Conservation (phyloP, 805 yeast species). For the Saccharomycopsis babjevae region DNA sequence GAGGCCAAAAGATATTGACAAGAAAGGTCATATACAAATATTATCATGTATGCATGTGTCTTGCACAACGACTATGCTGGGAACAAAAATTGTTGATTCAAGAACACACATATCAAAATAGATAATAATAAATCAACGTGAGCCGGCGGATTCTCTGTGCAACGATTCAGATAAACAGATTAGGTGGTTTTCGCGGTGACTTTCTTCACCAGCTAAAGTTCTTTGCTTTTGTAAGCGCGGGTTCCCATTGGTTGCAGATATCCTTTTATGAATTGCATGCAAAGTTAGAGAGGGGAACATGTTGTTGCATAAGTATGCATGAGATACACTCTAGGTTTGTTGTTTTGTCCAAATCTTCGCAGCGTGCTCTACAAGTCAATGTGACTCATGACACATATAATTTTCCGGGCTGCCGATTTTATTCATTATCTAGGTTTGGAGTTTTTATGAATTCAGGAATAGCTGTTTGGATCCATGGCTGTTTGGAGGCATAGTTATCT, state of each 20-base stretch:
- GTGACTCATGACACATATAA: no score
- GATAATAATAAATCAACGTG: neutral
- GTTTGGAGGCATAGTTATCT: no score
- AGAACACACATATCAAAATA: neutral
- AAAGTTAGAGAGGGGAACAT: neutral
- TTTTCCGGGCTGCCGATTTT: no score
- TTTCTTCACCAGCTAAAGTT: neutral
- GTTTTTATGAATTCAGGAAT: no score
- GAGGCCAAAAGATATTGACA: neutral
- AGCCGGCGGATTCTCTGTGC: neutral
- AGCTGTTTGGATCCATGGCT: no score
- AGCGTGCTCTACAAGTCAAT: no score
- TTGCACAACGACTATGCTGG: no score
- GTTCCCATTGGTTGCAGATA: neutral
- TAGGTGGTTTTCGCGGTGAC: neutral
- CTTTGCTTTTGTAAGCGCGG: conserved; percentile 1
- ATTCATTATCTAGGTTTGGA: no score
- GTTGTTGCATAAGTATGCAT: neutral
- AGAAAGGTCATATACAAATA: neutral
- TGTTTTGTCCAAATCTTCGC: neutral
- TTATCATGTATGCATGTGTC: neutral
- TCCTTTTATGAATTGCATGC: neutral
- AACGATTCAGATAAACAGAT: neutral
- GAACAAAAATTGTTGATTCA: neutral
- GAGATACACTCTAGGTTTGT: no score